Base-by-base conservation (phyloP, 2,329 filamentous ascomycete species). In the Thelonectria rubi region DNA sequence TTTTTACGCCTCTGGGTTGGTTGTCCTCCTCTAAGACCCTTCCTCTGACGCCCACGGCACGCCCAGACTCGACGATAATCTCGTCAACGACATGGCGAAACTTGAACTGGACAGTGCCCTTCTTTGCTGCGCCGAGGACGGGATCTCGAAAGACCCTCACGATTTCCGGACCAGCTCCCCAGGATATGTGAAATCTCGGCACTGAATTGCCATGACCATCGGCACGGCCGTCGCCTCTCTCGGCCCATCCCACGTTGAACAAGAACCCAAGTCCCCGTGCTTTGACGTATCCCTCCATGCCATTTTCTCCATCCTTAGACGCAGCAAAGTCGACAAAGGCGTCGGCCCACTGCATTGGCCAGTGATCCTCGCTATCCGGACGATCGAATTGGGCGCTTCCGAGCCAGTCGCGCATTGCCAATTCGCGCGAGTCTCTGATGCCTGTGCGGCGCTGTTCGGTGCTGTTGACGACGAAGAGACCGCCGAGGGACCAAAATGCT, bases 401-500 rank as follows among this genome's bases (percentile, higher is more conserved):
- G 49, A 87, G 65, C 86, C 86, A 88, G 73, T 88, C 86, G 61
- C 82, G 79, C 77, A 86, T 73, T 3, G 86, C 86, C 17, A 88
- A 79, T 66, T 81, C 82, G 59, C 82, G 82, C 54, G 80, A 83
- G 75, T 88, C 86, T 63, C 79, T 79, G 76, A 88, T 86, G 65
- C 86, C 86, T 73, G 83, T 77, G 55, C 83, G 80, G 4, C 86
- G 82, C 76, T 88, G 86, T 64, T 83, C 78, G 9, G 80, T 69
- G 9, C 84, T 86, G 75, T 88, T 73, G 57, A 88, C 86, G 74
- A 83, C 79, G 75, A 88, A 88, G 24, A 88, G 72, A 37, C 86
- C 86, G 34, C 86, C 86, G 1, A 88, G 80, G 3, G 86, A 88
- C 85, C 86, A 88, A 71, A 88, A 88, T 7, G 86, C 86, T 73